Evolutionary conservation across 2,329 filamentous ascomycete species (phyloP), one percentile per base, ranked within the genome.

Genomic region (Cercospora janseana): DNA sequence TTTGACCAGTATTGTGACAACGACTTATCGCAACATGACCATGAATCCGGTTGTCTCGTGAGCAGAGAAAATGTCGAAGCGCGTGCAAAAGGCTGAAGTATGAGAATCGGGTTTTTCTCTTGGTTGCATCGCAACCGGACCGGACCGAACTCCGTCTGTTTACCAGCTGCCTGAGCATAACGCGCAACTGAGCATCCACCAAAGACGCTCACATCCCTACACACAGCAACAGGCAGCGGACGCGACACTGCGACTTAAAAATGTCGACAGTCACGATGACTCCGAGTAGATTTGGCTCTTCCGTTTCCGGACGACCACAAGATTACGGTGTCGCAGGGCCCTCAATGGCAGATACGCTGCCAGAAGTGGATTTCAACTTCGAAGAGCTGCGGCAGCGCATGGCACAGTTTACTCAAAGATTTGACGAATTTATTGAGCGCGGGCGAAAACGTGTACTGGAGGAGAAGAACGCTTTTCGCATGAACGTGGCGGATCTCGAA

Each of bases 311-410:
- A 49, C 83, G 81, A 69, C 71, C 78, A 38, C 74, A 73, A 63
- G 76, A 82, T 61, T 75, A 79, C 23, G 54, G 55, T 27, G 75
- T 81, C 31, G 73, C 75, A 38, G 80, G 76, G 32, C 79, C 82
- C 10, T 87, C 84, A 5, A 82, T 88, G 73, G 85, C 84, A 32
- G 86, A 90, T 67, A 82, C 82, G 42, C 81, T 98, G 6, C 93
- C 93, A 27, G 88, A 80, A 67, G 87, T 95, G 70, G 90, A 95
- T 71, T 97, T 98, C 69, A 90, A 90, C 51, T 97, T 97, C 70
- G 91, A 97, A 63, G 89, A 96, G 61, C 73, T 98, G 66, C 91
- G 92, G 71, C 89, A 92, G 64, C 87, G 90, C 71, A 97, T 98
- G 93, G 80, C 85, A 46, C 88, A 87, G 57, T 98, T 98, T 69